A percentile compares a stretch with the other conserved stretches of the same genome.
These are phyloP conservation scores for Globisporangium polare DNA, from an alignment of 352 stramenopile species.

Conservation along the genomic window DNA sequence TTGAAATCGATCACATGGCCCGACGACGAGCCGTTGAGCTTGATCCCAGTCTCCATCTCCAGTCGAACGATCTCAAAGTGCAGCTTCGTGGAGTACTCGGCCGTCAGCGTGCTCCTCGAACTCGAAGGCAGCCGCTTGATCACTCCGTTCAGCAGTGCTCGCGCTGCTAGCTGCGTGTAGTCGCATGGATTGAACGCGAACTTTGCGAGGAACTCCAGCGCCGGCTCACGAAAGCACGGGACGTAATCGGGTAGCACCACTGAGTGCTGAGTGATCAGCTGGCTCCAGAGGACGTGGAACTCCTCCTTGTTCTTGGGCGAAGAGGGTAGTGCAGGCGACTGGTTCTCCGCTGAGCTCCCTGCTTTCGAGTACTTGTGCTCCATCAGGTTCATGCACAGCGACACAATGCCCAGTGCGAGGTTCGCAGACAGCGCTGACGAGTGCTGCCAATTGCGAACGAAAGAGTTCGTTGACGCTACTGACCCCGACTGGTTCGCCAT, in stretches of 20 bases:
- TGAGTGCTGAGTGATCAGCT: conserved; percentile 82
- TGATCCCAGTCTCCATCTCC: conserved; percentile 54
- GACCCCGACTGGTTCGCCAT: conserved; percentile 16
- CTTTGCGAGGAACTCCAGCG: conserved; percentile 64
- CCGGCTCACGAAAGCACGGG: conserved; percentile 59
- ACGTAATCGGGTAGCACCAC: conserved; percentile 76
- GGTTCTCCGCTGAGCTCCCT: not conserved
- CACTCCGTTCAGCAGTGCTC: conserved; percentile 63
- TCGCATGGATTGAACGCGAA: conserved; percentile 78
- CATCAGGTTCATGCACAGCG: conserved; percentile 82
- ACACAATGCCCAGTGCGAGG: conserved; percentile 64
- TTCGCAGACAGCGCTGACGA: conserved; percentile 65
- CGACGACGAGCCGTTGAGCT: conserved; percentile 25
- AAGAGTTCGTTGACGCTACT: conserved; percentile 25
- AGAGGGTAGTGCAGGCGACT: conserved; percentile 16
- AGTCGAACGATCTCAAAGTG: conserved; percentile 76
- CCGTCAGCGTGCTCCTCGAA: conserved; percentile 43
- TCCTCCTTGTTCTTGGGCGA: conserved; percentile 72
- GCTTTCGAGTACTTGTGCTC: conserved; percentile 60
- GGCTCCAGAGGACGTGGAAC: conserved; percentile 84
- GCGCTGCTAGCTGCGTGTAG: conserved; percentile 69
- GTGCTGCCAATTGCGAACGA: conserved; percentile 69
- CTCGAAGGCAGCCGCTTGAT: conserved; percentile 63
- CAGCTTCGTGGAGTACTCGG: conserved; percentile 76
- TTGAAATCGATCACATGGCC: conserved; percentile 19